Evolutionary conservation across 2,329 filamentous ascomycete genomes (phyloP), one percentile per base, ranked within the genome.

Genomic region (Calonectria leucothoes): DNA sequence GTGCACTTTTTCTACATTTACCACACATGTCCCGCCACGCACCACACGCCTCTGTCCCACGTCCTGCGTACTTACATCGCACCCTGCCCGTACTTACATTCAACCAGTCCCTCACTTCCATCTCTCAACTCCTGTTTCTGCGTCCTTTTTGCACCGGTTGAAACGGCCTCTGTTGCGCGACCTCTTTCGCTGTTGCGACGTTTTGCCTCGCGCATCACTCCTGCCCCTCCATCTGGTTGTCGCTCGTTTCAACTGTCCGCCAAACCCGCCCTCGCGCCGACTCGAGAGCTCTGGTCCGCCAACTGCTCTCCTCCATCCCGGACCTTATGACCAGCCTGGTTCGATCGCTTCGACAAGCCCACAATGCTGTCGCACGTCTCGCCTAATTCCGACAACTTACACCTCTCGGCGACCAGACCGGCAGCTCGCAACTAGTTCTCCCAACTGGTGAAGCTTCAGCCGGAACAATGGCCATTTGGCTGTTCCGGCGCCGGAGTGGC

Each of bases 401-500:
- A 72, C 74, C 74, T 74, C 73, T 77, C 72, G 72, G 76, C 73
- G 72, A 79, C 73, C 74, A 77, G 74, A 77, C 70, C 76, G 71
- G 72, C 71, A 72, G 55, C 66, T 70, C 73, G 70, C 64, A 77
- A 75, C 75, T 80, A 81, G 76, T 74, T 76, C 61, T 51, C 64
- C 66, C 74, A 70, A 70, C 73, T 74, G 77, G 77, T 61, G 64
- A 78, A 71, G 66, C 74, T 70, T 48, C 73, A 71, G 52, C 73
- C 69, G 66, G 69, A 79, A 77, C 83, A 70, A 96, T 96, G 94
- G 91, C 93, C 83, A 87, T 96, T 84, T 97, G 95, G 95, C 94
- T 93, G 74, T 98, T 97, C 85, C 89, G 93, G 85, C 92, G 93
- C 81, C 93, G 90, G 86, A 93, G 90, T 85, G 93, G 92, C 84